phyloP scores from a whole-genome alignment of 2,329 filamentous ascomycete species.

The Exophiala dermatitidis region DNA sequence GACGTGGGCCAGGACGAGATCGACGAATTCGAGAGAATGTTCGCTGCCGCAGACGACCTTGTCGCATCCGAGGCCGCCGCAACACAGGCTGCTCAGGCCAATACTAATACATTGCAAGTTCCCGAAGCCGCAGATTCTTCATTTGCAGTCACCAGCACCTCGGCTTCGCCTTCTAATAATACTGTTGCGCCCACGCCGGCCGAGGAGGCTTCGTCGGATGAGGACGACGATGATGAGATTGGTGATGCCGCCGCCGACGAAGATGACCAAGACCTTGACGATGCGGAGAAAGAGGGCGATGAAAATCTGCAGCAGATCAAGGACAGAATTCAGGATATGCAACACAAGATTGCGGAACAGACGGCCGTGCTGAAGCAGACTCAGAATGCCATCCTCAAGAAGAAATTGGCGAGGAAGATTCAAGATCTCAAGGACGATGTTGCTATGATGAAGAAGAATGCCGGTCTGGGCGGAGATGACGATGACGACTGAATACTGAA shows the following conservation, averaged over 20 bases:
- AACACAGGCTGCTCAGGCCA: constrained; percentile 2
- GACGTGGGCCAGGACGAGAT: constrained; percentile 34
- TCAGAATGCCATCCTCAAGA: constrained; percentile 28
- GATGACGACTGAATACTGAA: constrained; percentile 19
- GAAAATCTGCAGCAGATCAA: constrained; percentile 30
- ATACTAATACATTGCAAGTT: constrained; percentile 9
- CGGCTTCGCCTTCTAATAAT: constrained; percentile 26
- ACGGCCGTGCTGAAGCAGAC: constrained; percentile 35
- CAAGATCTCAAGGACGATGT: constrained; percentile 25
- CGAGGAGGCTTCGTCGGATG: constrained; percentile 23
- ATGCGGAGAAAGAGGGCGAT: constrained; percentile 35
- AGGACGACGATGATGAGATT: constrained; percentile 32
- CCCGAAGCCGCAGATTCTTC: constrained; percentile 29
- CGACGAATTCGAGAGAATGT: constrained; percentile 28
- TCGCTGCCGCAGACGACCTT: constrained; percentile 31
- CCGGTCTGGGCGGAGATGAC: constrained; percentile 22
- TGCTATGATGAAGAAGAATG: constrained; percentile 24
- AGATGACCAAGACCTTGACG: constrained; percentile 38
- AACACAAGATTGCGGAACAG: constrained; percentile 40
- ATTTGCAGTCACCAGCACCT: constrained; percentile 23
- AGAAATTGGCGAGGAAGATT: constrained; percentile 40
- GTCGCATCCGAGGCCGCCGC: constrained; percentile 22
- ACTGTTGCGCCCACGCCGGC: constrained; percentile 27
- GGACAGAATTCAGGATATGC: constrained; percentile 40
- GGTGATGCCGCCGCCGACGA: constrained; percentile 25